Percentiles rank a stretch among this genome's conserved stretches.
These are phyloP conservation scores for Solanum acaule DNA, from an alignment of 257 asterid species.

Conservation along the genomic window DNA sequence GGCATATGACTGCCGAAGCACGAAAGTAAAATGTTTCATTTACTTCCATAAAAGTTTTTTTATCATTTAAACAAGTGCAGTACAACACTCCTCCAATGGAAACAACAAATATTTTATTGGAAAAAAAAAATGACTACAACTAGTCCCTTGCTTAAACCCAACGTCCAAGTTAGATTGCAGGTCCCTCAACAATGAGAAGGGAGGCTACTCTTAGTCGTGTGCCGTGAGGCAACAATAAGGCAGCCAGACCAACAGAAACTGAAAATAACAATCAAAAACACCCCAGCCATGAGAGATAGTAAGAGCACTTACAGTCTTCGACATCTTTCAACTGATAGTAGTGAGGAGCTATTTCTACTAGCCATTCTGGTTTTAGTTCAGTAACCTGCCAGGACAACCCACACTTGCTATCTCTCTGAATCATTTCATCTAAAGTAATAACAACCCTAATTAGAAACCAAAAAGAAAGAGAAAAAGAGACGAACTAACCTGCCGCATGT, in stretches of 20 bases:
- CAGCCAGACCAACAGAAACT: neutral
- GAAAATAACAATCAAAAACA: neutral
- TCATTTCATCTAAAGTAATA: neutral
- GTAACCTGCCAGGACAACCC: conserved; percentile 38
- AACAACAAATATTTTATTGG: neutral
- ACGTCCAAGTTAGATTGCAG: neutral
- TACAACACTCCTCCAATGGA: neutral
- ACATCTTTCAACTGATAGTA: conserved; percentile 78
- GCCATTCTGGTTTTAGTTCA: conserved; percentile 89
- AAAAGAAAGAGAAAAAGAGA: neutral
- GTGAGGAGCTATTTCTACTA: conserved; percentile 87
- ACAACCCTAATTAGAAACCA: neutral
- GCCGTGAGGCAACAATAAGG: neutral
- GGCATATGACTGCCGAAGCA: neutral
- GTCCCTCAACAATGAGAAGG: neutral
- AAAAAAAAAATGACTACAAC: neutral
- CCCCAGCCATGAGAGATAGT: neutral
- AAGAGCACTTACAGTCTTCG: conserved; percentile 47
- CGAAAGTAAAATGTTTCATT: neutral
- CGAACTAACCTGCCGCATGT: conserved; percentile 66
- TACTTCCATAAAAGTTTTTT: neutral
- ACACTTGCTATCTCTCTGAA: neutral
- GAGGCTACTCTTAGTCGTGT: neutral
- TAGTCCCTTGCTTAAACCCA: neutral
- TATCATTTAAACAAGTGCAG: neutral